These are phyloP conservation scores for Sporothrix phasma DNA, from an alignment of 2,329 filamentous ascomycete genomes.

Conservation along the genomic window DNA sequence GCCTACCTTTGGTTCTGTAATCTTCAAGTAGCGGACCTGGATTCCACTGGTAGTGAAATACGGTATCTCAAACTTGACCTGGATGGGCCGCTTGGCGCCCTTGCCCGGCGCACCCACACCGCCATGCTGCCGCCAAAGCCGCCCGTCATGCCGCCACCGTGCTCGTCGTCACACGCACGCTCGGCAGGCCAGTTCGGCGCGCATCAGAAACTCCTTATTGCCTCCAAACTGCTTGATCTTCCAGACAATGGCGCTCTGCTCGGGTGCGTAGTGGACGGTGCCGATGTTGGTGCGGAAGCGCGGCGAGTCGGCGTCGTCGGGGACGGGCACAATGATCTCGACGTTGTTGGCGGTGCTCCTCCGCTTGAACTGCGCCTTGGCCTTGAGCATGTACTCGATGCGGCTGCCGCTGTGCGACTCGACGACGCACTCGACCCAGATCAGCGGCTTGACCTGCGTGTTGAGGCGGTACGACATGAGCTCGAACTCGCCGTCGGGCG, in stretches of 20 bases:
- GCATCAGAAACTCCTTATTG: slow-evolving; percentile 98
- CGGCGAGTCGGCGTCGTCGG: slow-evolving; percentile 91
- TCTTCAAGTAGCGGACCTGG: slow-evolving; percentile 96
- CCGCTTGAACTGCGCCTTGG: slow-evolving; percentile 94
- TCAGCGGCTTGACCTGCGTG: slow-evolving; percentile 94
- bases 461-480: slow-evolving; percentile 98
- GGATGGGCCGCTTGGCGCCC: slow-evolving; percentile 85
- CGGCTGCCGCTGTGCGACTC: slow-evolving; percentile 90
- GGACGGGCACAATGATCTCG: slow-evolving; percentile 93
- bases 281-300: slow-evolving; percentile 97
- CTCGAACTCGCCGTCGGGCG: slow-evolving; percentile 96
- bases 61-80: slow-evolving; percentile 99
- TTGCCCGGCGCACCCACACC: slow-evolving; percentile 70
- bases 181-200: slow-evolving; percentile 86
- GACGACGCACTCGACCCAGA: slow-evolving; percentile 97
- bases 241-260: slow-evolving; percentile 97
- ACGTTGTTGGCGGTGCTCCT: slow-evolving; percentile 97
- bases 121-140: slow-evolving; percentile 94
- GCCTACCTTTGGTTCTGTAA: slow-evolving; percentile 94
- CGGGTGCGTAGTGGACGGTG: slow-evolving; percentile 91
- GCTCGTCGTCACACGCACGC: slow-evolving; percentile 89
- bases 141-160: slow-evolving; percentile 93
- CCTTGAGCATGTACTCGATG: slow-evolving; percentile 99
- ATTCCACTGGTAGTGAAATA: slow-evolving; percentile 99
- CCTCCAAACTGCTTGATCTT: slow-evolving; percentile 99